Evolutionary conservation across 2,329 filamentous ascomycete species (phyloP).

Genomic region (Gremmenia infestans): DNA sequence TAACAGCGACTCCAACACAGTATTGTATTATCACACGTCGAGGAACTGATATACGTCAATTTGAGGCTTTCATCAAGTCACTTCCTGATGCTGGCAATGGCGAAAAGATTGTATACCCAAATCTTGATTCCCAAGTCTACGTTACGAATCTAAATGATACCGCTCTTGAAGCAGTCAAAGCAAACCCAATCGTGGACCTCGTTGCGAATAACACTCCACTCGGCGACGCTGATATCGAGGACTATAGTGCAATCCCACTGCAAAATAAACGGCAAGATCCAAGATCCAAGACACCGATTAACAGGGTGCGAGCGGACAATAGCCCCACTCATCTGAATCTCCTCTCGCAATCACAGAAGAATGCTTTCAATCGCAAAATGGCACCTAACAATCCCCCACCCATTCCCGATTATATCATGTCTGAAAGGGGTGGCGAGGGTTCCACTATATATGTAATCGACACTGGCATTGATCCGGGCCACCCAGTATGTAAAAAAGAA

Average conservation of each 20-base stretch:
- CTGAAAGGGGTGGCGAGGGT: background rate
- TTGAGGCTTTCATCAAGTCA: background rate
- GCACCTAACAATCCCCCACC: background rate
- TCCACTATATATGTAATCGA: conserved; percentile 5
- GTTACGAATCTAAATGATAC: background rate
- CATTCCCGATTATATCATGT: background rate
- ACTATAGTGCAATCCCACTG: background rate
- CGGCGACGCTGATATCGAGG: background rate
- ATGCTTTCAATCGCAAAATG: background rate
- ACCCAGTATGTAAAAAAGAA: background rate
- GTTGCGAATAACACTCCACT: background rate
- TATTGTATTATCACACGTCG: background rate
- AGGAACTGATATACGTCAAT: background rate
- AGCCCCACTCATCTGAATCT: background rate
- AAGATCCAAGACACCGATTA: background rate
- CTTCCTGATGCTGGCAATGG: background rate
- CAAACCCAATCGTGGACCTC: background rate
- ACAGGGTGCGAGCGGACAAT: background rate
- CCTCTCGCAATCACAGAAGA: background rate
- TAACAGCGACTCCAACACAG: background rate
- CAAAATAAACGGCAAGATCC: too few relatives aligned
- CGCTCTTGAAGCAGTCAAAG: background rate
- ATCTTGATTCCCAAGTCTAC: background rate
- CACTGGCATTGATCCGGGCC: background rate
- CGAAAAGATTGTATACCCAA: background rate